Percentiles rank a stretch among this genome's conserved stretches.
These are phyloP conservation scores for Angomonas ambiguus DNA, from an alignment of 208 protist species.

Conservation along the genomic window DNA sequence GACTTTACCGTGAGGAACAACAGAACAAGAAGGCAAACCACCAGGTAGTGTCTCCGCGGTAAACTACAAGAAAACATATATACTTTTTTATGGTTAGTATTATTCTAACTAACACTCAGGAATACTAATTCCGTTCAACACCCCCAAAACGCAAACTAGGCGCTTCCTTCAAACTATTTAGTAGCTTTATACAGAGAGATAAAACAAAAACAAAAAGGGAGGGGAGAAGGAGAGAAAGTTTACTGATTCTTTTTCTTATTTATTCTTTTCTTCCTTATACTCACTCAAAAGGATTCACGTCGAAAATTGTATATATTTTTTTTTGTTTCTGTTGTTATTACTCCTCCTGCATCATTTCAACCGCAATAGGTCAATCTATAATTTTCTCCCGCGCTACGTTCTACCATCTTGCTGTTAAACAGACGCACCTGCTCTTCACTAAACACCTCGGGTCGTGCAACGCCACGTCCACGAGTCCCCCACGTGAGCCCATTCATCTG, in stretches of 20 bases:
- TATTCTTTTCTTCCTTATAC: no score
- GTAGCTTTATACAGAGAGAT: neutral
- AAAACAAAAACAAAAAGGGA: neutral
- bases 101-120: no score
- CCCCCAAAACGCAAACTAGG: no score
- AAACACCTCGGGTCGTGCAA: neutral
- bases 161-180: no score
- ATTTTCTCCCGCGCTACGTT: neutral
- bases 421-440: neutral
- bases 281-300: neutral
- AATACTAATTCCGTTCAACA: no score
- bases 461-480: neutral
- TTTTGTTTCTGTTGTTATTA: neutral
- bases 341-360: neutral
- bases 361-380: neutral
- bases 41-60: neutral
- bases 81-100: no score
- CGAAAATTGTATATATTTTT: neutral
- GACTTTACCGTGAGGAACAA: neutral
- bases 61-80: no score
- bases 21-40: constrained; percentile 11
- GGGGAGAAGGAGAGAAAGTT: neutral
- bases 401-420: neutral
- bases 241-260: no score
- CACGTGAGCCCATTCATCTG: neutral